Base-by-base conservation (phyloP, 192 early-diverging fungal genomes). In the Coemansia sp. region DNA sequence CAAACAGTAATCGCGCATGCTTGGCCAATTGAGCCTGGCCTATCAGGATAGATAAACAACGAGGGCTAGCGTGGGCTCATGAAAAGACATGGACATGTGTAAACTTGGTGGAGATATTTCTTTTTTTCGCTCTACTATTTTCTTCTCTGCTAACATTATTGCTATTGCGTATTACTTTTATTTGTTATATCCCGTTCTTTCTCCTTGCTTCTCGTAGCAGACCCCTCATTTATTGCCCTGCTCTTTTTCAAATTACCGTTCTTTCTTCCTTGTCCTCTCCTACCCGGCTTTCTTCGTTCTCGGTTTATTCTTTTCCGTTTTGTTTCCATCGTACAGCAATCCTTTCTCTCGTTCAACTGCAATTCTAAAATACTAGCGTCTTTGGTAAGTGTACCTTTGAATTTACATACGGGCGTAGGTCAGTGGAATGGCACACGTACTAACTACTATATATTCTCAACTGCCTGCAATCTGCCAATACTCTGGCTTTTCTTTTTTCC, bases 81-180 rank as follows among this genome's bases (percentile, higher is more conserved):
- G 4, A 32, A 32, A 32, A 32, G 4, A 32, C 32, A 32, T 32
- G 32, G 3, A 32, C 32, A 32, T 4, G 32, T 32, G 32, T 32
- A 32, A 32, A 32, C 4, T 32, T 32, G 32, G 32, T 32, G 32
- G 32, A 32, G 32, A 32, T 32, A 32, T 32, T 32, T 9, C 44
- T 45, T 21, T 21, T 26, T 26, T 26, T 26, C 21, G 1, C 26
- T 54, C 19, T 11, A 13, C 32, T 63, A 63, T 45, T 63, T 63
- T 44, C 23, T 50, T 54, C 26, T 26, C 9, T 54, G 21, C 23
- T 32, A 32, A 21, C 23, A 26, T 50, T 16, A 54, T 23, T 2
- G 11, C 47, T 63, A 63, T 63, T 63, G 39, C 45, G 23, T 26
- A 15, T 63, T 63, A 63, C 61, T 63, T 49, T 63, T 63, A 44